A percentile compares a stretch with the other conserved stretches of the same genome.
Conservation (phyloP, 2,329 filamentous ascomycete genomes). For the Calonectria pauciramosa region DNA sequence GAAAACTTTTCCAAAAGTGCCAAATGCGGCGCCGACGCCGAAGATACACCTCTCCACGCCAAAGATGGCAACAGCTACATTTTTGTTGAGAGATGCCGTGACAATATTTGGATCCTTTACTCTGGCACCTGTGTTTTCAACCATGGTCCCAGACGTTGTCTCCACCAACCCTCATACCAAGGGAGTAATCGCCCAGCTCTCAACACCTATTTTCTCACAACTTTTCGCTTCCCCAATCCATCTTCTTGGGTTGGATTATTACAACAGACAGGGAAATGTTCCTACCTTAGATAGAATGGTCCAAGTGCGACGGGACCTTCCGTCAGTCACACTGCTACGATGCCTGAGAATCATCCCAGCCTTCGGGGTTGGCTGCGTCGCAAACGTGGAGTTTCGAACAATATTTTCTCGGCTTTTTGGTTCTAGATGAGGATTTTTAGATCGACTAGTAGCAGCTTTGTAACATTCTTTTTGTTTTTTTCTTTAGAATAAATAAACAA, state of each 20-base stretch:
- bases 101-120: constrained; percentile 50
- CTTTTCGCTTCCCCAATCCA: constrained; percentile 48
- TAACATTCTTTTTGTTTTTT: too few relatives aligned
- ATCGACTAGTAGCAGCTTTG: too few relatives aligned
- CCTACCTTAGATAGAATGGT: constrained; percentile 34
- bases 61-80: constrained; percentile 40
- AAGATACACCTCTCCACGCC: constrained; percentile 31
- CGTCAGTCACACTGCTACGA: constrained; percentile 45
- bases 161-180: constrained; percentile 42
- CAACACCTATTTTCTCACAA: constrained; percentile 48
- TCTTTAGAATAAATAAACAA: too few relatives aligned
- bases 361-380: constrained; percentile 48
- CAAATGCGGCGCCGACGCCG: constrained; percentile 15
- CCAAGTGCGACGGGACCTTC: constrained; percentile 40
- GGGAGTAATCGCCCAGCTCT: constrained; percentile 44
- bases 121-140: constrained; percentile 43
- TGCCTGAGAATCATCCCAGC: constrained; percentile 49
- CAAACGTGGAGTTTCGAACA: constrained; percentile 40
- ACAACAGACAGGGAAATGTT: constrained; percentile 28
- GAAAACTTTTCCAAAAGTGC: not conserved
- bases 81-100: constrained; percentile 47
- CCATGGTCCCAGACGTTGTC: constrained; percentile 42
- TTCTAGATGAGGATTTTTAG: not conserved
- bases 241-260: constrained; percentile 43
- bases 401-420: not conserved